These are phyloP conservation scores for Talinum fruticosum DNA, from an alignment of 148 eudicot species.

Conservation along the genomic window DNA sequence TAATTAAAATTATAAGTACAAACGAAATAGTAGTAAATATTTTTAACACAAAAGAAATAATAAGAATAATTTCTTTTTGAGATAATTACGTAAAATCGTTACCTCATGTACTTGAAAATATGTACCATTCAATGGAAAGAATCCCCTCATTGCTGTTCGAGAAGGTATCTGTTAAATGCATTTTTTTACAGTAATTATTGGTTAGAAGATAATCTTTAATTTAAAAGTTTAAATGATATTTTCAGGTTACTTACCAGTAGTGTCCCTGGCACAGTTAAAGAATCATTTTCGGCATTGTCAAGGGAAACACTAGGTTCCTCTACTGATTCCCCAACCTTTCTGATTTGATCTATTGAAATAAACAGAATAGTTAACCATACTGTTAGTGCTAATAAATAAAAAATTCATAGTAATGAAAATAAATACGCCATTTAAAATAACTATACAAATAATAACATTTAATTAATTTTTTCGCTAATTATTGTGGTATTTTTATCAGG, in stretches of 20 bases:
- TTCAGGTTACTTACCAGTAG: conserved; percentile 50
- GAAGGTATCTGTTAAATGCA: conserved; percentile 54
- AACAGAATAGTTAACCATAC: not conserved
- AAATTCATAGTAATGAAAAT: too few relatives aligned
- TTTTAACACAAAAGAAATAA: too few relatives aligned
- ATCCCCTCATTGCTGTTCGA: conserved; percentile 60
- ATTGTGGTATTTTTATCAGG: too few relatives aligned
- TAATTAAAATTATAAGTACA: too few relatives aligned
- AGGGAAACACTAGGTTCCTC: conserved; percentile 25
- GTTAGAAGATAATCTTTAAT: too few relatives aligned
- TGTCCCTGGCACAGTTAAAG: conserved; percentile 48
- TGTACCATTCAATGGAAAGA: conserved; percentile 72
- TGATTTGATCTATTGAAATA: conserved; percentile 15
- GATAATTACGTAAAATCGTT: not conserved
- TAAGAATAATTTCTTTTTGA: too few relatives aligned
- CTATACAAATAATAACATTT: too few relatives aligned
- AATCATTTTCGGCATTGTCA: conserved; percentile 16
- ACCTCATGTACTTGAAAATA: conserved; percentile 92
- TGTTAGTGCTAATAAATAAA: too few relatives aligned
- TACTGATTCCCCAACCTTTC: conserved; percentile 2
- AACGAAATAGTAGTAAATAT: too few relatives aligned
- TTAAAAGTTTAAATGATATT: too few relatives aligned
- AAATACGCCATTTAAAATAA: too few relatives aligned
- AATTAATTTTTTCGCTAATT: too few relatives aligned
- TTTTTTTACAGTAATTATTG: not conserved